Evolutionary conservation across 2,329 filamentous ascomycete genomes (phyloP).

Genomic region (Arthrobotrys sphaeroides): DNA sequence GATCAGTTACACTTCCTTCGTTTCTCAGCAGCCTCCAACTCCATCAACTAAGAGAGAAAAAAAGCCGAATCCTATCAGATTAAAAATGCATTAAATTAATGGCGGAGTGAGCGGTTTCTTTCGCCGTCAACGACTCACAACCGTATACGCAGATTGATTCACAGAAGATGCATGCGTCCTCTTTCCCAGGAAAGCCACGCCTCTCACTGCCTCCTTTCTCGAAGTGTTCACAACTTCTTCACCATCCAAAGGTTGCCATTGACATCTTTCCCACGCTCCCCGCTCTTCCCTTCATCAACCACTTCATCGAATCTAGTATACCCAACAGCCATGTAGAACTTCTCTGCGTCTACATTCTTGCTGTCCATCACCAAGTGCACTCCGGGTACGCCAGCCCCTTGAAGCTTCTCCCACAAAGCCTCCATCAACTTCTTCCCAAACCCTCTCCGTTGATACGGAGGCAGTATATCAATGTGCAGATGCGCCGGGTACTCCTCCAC

Average conservation of each 20-base stretch:
- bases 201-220: too few relatives aligned
- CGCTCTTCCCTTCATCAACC: slow-evolving; percentile 46
- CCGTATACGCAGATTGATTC: not conserved
- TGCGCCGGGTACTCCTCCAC: slow-evolving; percentile 60
- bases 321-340: slow-evolving; percentile 48
- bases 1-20: not conserved
- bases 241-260: slow-evolving; percentile 52
- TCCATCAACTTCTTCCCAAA: slow-evolving; percentile 59
- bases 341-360: slow-evolving; percentile 57
- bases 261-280: slow-evolving; percentile 28
- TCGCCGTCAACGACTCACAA: not conserved
- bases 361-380: slow-evolving; percentile 61
- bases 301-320: slow-evolving; percentile 40
- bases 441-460: slow-evolving; percentile 59
- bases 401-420: slow-evolving; percentile 56
- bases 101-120: not conserved
- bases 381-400: slow-evolving; percentile 57
- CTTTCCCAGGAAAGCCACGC: too few relatives aligned
- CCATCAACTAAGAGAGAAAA: too few relatives aligned
- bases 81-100: too few relatives aligned
- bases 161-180: not conserved
- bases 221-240: slow-evolving; percentile 35
- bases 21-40: too few relatives aligned
- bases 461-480: slow-evolving; percentile 61
- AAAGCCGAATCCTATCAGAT: too few relatives aligned